Evolutionary conservation across 2,329 filamentous ascomycete species (phyloP).

Genomic region (Neodidymelliopsis sp.): DNA sequence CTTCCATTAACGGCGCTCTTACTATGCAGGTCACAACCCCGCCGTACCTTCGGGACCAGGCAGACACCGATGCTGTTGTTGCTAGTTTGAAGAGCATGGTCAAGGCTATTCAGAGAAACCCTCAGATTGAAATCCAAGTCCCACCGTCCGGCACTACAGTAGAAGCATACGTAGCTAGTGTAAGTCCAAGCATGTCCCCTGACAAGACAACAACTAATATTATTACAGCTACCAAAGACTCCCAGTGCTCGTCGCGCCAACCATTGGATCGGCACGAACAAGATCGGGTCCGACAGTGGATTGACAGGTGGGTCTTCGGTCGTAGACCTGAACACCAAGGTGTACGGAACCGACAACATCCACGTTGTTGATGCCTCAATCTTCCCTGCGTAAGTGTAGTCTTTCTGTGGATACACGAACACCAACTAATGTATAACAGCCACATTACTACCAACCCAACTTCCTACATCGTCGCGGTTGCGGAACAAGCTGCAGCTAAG

Average conservation of each 20-base stretch:
- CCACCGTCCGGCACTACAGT: slow-evolving; percentile 60
- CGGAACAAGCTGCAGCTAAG: slow-evolving; percentile 50
- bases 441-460: slow-evolving; percentile 50
- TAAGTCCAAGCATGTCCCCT: slow-evolving; percentile 5
- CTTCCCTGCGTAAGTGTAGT: slow-evolving; percentile 50
- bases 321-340: slow-evolving; percentile 59
- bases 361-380: slow-evolving; percentile 58
- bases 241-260: slow-evolving; percentile 52
- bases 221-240: slow-evolving; percentile 44
- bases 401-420: not conserved
- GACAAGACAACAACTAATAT: slow-evolving; percentile 6
- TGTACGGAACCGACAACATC: slow-evolving; percentile 56
- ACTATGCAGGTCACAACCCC: slow-evolving; percentile 65
- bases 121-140: slow-evolving; percentile 64
- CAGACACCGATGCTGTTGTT: slow-evolving; percentile 70
- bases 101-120: slow-evolving; percentile 61
- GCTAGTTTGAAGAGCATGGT: slow-evolving; percentile 68
- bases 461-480: slow-evolving; percentile 46
- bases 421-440: slow-evolving; percentile 28
- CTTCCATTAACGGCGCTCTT: slow-evolving; percentile 66
- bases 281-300: slow-evolving; percentile 58
- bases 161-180: slow-evolving; percentile 62
- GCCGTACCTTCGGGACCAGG: slow-evolving; percentile 65
- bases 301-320: slow-evolving; percentile 54
- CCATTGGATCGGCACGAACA: slow-evolving; percentile 64